Evolutionary conservation across 2,329 filamentous ascomycete species (phyloP).

Genomic region (Didymellaceae sp.): DNA sequence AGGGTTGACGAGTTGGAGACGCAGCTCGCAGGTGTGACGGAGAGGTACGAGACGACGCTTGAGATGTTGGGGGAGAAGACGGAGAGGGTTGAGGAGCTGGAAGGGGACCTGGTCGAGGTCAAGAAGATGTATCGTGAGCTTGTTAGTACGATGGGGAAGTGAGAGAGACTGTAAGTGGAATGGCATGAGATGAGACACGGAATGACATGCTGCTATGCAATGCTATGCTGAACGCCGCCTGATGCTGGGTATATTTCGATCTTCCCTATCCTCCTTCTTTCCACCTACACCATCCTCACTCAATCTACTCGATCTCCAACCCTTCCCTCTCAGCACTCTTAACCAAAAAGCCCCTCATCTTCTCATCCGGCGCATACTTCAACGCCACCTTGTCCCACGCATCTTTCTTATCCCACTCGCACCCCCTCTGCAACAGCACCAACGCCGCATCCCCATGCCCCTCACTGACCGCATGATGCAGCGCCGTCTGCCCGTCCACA

Average conservation of each 20-base stretch:
- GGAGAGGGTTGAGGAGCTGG: slow-evolving; percentile 89
- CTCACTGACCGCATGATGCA: slow-evolving; percentile 86
- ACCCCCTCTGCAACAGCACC: slow-evolving; percentile 80
- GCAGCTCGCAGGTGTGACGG: slow-evolving; percentile 72
- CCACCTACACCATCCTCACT: neutral
- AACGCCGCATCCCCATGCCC: slow-evolving; percentile 81
- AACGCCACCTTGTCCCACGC: slow-evolving; percentile 73
- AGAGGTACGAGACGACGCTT: slow-evolving; percentile 86
- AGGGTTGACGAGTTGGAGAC: slow-evolving; percentile 70
- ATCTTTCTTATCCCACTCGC: slow-evolving; percentile 80
- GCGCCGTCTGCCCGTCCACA: slow-evolving; percentile 79
- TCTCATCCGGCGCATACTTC: slow-evolving; percentile 83
- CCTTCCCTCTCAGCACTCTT: slow-evolving; percentile 84
- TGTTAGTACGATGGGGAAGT: slow-evolving; percentile 72
- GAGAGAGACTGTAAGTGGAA: neutral
- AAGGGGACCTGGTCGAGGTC: slow-evolving; percentile 86
- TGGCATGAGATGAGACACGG: neutral
- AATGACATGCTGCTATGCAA: neutral
- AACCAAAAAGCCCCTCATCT: slow-evolving; percentile 80
- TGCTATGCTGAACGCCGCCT: slow-evolving; percentile 8
- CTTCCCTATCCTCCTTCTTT: neutral
- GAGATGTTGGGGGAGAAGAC: slow-evolving; percentile 98
- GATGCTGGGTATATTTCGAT: slow-evolving; percentile 16
- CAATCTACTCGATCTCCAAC: slow-evolving; percentile 62
- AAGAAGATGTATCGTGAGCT: slow-evolving; percentile 96